A percentile compares a stretch with the other conserved stretches of the same genome.
Conservation (phyloP, 345 rosid species). For the Brassica juncea region DNA sequence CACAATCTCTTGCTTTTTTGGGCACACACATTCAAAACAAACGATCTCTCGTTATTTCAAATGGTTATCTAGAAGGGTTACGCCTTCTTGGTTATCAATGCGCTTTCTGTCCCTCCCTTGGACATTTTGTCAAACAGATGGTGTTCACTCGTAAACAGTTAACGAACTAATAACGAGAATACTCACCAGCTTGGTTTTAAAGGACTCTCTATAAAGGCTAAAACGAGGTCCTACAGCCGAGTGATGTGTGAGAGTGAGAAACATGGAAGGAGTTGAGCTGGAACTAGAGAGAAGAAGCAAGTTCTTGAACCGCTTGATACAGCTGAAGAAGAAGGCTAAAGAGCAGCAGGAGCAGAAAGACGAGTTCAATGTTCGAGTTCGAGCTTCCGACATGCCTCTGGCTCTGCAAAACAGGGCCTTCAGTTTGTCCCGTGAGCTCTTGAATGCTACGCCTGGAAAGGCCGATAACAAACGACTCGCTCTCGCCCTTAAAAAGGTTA, state of each 20-base stretch:
- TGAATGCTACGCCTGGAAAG: conserved; percentile 74
- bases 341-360: conserved; percentile 64
- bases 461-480: conserved; percentile 90
- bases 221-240: conserved; percentile 4
- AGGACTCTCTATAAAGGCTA: not conserved
- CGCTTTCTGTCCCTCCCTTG: not conserved
- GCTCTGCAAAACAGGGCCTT: conserved; percentile 72
- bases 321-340: conserved; percentile 83
- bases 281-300: conserved; percentile 93
- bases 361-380: conserved; percentile 61
- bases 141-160: conserved; percentile 25
- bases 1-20: not conserved
- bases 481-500: conserved; percentile 88
- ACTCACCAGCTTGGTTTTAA: not conserved
- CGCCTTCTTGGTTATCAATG: not conserved
- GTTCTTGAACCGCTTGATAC: conserved; percentile 82
- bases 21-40: not conserved
- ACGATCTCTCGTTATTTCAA: not conserved
- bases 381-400: conserved; percentile 87
- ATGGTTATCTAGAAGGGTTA: not conserved
- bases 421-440: conserved; percentile 69
- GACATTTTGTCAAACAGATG: conserved; percentile 43
- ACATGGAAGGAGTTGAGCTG: conserved; percentile 76
- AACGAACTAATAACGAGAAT: conserved; percentile 2
- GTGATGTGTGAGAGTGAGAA: conserved; percentile 39